Conservation (phyloP, 1,284 basidiomycete genomes). For the Melampsora occidentalis region DNA sequence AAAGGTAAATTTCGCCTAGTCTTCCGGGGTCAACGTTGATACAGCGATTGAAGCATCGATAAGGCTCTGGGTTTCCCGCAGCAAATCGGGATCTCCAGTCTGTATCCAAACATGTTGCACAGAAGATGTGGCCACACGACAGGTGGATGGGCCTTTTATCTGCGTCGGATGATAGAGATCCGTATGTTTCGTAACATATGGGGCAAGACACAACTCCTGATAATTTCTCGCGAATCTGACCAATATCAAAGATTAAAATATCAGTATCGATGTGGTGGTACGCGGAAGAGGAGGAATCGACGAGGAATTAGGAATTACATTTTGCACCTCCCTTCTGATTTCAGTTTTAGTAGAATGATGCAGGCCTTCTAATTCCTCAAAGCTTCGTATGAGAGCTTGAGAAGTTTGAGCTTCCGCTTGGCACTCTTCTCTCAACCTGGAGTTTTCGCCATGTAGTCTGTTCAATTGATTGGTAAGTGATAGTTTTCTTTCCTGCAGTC, state of each 20-base stretch:
- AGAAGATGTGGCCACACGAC: constrained; percentile 39
- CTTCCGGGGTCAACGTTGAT: no score
- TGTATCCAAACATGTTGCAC: no score
- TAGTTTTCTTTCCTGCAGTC: background rate
- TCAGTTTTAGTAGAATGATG: background rate
- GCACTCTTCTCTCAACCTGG: constrained; percentile 11
- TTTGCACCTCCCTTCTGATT: constrained; percentile 4
- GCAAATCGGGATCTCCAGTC: no score
- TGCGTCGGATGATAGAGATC: constrained; percentile 20
- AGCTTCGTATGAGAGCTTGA: background rate
- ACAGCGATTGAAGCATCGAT: no score
- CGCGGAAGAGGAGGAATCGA: no score
- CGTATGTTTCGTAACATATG: constrained; percentile 34
- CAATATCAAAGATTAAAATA: background rate
- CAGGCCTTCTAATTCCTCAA: background rate
- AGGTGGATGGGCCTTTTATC: constrained; percentile 32
- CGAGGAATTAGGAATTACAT: background rate
- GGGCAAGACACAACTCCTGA: constrained; percentile 29
- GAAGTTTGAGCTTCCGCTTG: constrained; percentile 25
- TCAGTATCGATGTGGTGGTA: background rate
- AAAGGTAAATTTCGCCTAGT: no score
- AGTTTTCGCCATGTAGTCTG: background rate
- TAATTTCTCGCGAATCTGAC: constrained; percentile 27
- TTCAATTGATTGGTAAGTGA: constrained; percentile 5
- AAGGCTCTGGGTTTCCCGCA: no score